phyloP scores from a whole-genome alignment of 495 filamentous ascomycete genomes.

The Penicillium diatomitis region DNA sequence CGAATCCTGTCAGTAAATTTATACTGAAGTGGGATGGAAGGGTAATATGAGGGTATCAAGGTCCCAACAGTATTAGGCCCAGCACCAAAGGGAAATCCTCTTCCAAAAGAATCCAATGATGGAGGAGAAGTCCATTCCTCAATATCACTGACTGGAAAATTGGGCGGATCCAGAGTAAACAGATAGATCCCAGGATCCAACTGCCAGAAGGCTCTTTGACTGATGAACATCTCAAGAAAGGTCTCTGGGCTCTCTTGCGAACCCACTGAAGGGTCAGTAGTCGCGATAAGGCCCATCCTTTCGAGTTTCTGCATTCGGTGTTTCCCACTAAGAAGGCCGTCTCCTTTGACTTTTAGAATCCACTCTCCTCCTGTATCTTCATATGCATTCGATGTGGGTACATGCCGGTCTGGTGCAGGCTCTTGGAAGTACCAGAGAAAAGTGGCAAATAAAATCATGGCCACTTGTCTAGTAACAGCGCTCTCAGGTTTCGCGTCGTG shows the following conservation, averaged over 20 bases:
- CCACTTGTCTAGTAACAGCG: constrained; percentile 1
- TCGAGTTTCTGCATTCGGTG: constrained; percentile 1
- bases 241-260: neutral
- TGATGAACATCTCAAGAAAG: neutral
- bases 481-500: constrained; percentile 1
- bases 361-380: neutral
- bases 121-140: neutral
- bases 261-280: constrained; percentile 1
- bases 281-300: neutral
- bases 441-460: constrained; percentile 1
- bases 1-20: neutral
- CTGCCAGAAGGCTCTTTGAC: constrained; percentile 1
- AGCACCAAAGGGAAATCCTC: constrained; percentile 1
- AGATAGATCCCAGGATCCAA: constrained; percentile 1
- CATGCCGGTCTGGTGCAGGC: neutral
- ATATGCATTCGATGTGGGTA: neutral
- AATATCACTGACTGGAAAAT: neutral
- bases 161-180: neutral
- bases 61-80: neutral
- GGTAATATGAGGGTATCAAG: constrained; percentile 1
- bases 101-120: constrained; percentile 2
- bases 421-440: constrained; percentile 2
- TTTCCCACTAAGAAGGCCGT: constrained; percentile 1
- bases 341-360: neutral
- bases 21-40: neutral